A percentile compares a stretch with the other conserved stretches of the same genome.
Conservation (phyloP, 2,329 filamentous ascomycete species). For the Neofusicoccum umdonicola region DNA sequence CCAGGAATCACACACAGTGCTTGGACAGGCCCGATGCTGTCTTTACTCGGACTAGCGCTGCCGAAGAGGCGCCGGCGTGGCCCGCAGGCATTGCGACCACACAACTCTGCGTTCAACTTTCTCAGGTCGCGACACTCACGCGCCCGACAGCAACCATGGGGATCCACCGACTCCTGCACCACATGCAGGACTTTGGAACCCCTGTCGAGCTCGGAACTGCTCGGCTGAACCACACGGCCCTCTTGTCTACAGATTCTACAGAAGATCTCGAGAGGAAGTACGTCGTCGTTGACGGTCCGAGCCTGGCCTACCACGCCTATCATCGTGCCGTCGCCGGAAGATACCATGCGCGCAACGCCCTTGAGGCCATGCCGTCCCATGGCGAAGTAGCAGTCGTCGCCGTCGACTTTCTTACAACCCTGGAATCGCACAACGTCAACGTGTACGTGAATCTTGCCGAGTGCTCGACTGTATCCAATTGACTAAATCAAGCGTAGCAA, state of each 20-base stretch:
- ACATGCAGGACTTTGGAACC: slow-evolving; percentile 11
- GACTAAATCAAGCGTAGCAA: slow-evolving; percentile 52
- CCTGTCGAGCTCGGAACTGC: slow-evolving; percentile 13
- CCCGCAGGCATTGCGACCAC: neutral
- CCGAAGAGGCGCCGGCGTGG: neutral
- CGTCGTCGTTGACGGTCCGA: slow-evolving; percentile 17
- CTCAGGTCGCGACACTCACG: neutral
- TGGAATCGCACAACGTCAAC: slow-evolving; percentile 55
- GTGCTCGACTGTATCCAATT: slow-evolving; percentile 19
- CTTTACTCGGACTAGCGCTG: too few species aligned
- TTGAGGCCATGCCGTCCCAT: slow-evolving; percentile 54
- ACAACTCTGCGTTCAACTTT: neutral
- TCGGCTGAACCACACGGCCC: neutral
- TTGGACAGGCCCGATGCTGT: too few species aligned
- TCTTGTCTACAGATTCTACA: neutral
- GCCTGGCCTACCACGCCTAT: slow-evolving; percentile 17
- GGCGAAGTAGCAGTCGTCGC: slow-evolving; percentile 57
- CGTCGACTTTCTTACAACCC: slow-evolving; percentile 58
- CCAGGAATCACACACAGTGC: too few species aligned
- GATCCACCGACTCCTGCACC: slow-evolving; percentile 9
- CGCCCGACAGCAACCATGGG: slow-evolving; percentile 5
- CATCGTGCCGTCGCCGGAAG: slow-evolving; percentile 11
- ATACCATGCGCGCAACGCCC: slow-evolving; percentile 5
- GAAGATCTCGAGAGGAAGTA: neutral
- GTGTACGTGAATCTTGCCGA: slow-evolving; percentile 54